phyloP scores from a whole-genome alignment of 2,329 filamentous ascomycete species.

The Atkinsonella hypoxylon region DNA sequence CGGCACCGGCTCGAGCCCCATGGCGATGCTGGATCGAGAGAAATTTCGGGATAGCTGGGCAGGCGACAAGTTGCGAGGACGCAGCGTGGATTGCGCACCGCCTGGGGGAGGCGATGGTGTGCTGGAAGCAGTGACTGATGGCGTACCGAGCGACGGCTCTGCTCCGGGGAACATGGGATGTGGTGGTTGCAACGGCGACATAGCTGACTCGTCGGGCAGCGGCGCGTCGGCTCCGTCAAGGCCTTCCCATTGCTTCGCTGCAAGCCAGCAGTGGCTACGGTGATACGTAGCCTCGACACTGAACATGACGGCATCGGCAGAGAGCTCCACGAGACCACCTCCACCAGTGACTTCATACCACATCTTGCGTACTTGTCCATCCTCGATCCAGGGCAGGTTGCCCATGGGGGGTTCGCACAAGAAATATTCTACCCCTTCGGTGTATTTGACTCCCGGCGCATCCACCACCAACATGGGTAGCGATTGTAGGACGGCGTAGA shows the following conservation, averaged over 20 bases:
- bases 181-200: constrained; percentile 28
- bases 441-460: constrained; percentile 55
- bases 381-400: constrained; percentile 62
- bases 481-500: constrained; percentile 67
- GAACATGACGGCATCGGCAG: constrained; percentile 47
- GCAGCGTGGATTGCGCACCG: constrained; percentile 17
- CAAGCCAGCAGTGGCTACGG: constrained; percentile 44
- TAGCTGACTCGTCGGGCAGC: constrained; percentile 19
- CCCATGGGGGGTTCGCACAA: constrained; percentile 64
- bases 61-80: constrained; percentile 27
- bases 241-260: constrained; percentile 38
- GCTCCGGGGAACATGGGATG: constrained; percentile 21
- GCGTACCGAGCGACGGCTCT: constrained; percentile 15
- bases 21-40: constrained; percentile 30
- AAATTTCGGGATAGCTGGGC: constrained; percentile 20
- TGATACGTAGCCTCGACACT: constrained; percentile 50
- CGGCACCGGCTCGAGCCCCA: constrained; percentile 31
- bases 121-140: constrained; percentile 11
- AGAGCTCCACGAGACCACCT: constrained; percentile 44
- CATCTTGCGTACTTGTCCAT: constrained; percentile 49
- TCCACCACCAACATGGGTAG: constrained; percentile 69
- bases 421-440: constrained; percentile 70
- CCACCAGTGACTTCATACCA: constrained; percentile 66
- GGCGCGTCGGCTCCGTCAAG: constrained; percentile 16
- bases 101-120: constrained; percentile 18